Conservation (phyloP, 306 rosid species). For the Myrica gale region DNA sequence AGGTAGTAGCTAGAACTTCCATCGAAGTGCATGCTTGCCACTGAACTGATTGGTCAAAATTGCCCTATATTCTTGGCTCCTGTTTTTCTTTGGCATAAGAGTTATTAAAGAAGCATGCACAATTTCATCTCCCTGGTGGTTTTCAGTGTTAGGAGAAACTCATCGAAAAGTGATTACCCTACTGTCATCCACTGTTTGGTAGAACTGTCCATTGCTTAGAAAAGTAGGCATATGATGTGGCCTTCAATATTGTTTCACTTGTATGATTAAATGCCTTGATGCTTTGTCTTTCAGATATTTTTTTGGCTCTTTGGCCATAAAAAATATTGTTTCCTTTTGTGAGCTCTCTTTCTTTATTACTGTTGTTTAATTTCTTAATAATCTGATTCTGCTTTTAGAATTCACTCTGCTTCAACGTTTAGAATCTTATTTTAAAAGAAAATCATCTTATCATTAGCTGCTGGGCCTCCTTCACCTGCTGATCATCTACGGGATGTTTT, state of each 20-base stretch:
- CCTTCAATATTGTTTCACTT: neutral
- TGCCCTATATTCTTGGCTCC: neutral
- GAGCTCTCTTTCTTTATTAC: neutral
- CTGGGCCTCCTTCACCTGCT: slow-evolving; percentile 96
- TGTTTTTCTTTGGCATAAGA: neutral
- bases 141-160: neutral
- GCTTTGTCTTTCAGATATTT: neutral
- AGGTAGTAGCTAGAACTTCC: neutral
- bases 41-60: neutral
- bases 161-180: neutral
- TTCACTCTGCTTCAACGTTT: neutral
- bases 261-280: neutral
- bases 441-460: slow-evolving; percentile 45
- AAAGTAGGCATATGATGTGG: neutral
- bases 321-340: neutral
- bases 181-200: neutral
- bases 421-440: neutral
- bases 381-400: neutral
- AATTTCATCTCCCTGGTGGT: neutral
- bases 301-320: neutral
- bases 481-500: slow-evolving; percentile 88
- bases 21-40: neutral
- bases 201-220: neutral
- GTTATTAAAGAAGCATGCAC: neutral
- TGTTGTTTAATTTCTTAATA: neutral